Evolutionary conservation across 2,329 filamentous ascomycete genomes (phyloP).

Genomic region (Claviceps capensis): DNA sequence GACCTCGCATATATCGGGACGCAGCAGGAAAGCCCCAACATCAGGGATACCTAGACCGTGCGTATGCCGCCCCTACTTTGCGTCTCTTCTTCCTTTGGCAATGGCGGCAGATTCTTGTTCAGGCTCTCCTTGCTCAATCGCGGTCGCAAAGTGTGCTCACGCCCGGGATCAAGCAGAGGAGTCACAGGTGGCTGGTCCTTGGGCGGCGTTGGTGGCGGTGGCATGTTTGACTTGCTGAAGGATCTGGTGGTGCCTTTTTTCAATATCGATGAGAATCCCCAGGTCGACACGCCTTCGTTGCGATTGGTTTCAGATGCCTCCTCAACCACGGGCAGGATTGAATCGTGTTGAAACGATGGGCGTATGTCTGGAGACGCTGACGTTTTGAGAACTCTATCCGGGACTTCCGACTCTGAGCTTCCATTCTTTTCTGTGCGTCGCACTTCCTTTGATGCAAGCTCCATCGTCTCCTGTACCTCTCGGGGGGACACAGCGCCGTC

Average conservation of each 20-base stretch:
- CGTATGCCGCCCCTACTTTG: slow-evolving; percentile 14
- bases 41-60: slow-evolving; percentile 18
- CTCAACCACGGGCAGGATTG: slow-evolving; percentile 68
- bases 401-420: slow-evolving; percentile 35
- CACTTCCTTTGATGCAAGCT: slow-evolving; percentile 25
- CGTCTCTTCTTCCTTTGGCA: slow-evolving; percentile 27
- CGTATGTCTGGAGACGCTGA: slow-evolving; percentile 26
- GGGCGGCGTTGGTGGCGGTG: slow-evolving; percentile 23
- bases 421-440: slow-evolving; percentile 20
- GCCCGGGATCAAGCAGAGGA: slow-evolving; percentile 28
- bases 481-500: slow-evolving; percentile 16
- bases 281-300: slow-evolving; percentile 22
- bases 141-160: slow-evolving; percentile 27
- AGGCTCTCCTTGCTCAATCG: slow-evolving; percentile 41
- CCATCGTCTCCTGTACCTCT: slow-evolving; percentile 26
- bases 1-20: slow-evolving; percentile 3
- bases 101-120: slow-evolving; percentile 45
- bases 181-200: slow-evolving; percentile 11
- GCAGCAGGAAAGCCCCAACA: slow-evolving; percentile 9
- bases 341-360: slow-evolving; percentile 43
- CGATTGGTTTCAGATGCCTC: slow-evolving; percentile 68
- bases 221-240: slow-evolving; percentile 29
- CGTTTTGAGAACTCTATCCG: slow-evolving; percentile 43
- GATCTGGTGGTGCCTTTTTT: slow-evolving; percentile 17
- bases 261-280: slow-evolving; percentile 26